These are phyloP conservation scores for Coemansia nantahalensis DNA, from an alignment of 192 early-diverging fungal genomes.

Conservation along the genomic window DNA sequence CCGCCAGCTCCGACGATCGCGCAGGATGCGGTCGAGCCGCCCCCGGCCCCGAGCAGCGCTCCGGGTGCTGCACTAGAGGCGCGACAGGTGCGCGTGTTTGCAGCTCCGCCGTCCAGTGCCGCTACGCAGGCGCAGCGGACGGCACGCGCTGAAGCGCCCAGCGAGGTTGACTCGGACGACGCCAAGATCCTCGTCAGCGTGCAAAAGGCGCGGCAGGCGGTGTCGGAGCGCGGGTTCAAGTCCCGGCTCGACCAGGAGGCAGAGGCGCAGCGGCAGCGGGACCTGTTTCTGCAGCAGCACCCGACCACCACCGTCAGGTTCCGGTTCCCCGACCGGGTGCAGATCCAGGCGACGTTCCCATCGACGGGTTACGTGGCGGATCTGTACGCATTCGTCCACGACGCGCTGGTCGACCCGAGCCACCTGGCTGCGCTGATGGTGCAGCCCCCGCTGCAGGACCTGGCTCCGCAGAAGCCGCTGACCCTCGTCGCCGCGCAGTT, in stretches of 20 bases:
- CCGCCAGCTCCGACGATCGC: no score
- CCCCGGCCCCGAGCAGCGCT: no score
- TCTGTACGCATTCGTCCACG: constrained; percentile 24
- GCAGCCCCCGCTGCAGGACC: constrained; percentile 35
- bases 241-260: constrained; percentile 74
- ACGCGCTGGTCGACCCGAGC: constrained; percentile 7
- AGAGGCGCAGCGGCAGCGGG: constrained; percentile 56
- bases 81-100: constrained; percentile 51
- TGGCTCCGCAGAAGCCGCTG: not conserved
- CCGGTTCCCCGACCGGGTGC: constrained; percentile 75
- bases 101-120: constrained; percentile 46
- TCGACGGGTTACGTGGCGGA: constrained; percentile 56
- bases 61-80: not conserved
- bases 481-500: constrained; percentile 33
- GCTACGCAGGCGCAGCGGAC: constrained; percentile 41
- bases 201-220: constrained; percentile 54
- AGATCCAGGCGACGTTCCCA: constrained; percentile 73
- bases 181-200: constrained; percentile 62
- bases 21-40: no score
- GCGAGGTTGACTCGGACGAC: constrained; percentile 69
- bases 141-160: constrained; percentile 81
- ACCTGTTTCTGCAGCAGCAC: constrained; percentile 19
- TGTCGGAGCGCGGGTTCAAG: constrained; percentile 72
- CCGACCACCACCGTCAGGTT: constrained; percentile 68
- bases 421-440: constrained; percentile 21